phyloP scores from a whole-genome alignment of 345 rosid genomes.

The Populus euphratica region DNA sequence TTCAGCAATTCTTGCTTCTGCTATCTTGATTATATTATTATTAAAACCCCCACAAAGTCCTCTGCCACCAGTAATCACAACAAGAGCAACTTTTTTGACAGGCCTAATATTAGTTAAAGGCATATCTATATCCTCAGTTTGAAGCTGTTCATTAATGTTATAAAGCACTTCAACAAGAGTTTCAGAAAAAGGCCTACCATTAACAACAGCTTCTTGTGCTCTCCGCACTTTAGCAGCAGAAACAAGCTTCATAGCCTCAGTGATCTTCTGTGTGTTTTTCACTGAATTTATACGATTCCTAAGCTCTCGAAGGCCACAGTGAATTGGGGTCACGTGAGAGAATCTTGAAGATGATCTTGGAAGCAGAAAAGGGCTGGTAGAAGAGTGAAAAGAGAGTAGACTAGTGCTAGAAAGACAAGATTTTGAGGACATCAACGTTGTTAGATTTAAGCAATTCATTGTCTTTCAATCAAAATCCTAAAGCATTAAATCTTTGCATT shows the following conservation, averaged over 20 bases:
- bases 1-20: conserved; percentile 66
- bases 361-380: conserved; percentile 56
- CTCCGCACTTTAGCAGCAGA: conserved; percentile 96
- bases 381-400: conserved; percentile 62
- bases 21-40: conserved; percentile 70
- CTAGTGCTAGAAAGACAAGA: conserved; percentile 69
- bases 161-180: conserved; percentile 87
- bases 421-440: conserved; percentile 80
- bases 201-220: conserved; percentile 96
- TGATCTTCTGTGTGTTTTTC: conserved; percentile 93
- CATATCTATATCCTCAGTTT: conserved; percentile 67
- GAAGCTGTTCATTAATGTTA: conserved; percentile 94
- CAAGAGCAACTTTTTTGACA: conserved; percentile 91
- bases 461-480: no score
- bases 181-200: conserved; percentile 85
- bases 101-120: conserved; percentile 83
- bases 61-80: conserved; percentile 72
- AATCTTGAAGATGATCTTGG: conserved; percentile 55
- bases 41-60: conserved; percentile 89
- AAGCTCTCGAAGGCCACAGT: conserved; percentile 77
- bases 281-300: conserved; percentile 73
- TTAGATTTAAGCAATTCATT: conserved; percentile 53
- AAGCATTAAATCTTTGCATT: no score
- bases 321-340: conserved; percentile 52
- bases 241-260: conserved; percentile 97